Conservation (phyloP, 148 eudicot genomes). For the Euryodendron excelsum region DNA sequence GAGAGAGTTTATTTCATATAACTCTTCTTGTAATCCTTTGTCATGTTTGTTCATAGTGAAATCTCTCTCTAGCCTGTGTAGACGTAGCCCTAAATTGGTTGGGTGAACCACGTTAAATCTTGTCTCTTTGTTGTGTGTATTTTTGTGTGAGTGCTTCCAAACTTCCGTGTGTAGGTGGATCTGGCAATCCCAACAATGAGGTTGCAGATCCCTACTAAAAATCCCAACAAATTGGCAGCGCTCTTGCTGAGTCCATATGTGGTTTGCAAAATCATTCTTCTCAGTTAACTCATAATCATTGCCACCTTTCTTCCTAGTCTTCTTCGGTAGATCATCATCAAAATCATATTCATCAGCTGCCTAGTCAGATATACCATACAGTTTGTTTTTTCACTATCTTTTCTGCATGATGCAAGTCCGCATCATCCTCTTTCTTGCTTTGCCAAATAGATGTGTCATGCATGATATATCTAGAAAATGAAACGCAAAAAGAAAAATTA, state of each 20-base stretch:
- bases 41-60: no score
- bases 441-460: conserved; percentile 49
- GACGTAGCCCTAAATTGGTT: no score
- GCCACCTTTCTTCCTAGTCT: conserved; percentile 52
- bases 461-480: conserved; percentile 44
- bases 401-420: conserved; percentile 74
- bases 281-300: conserved; percentile 34
- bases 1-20: no score
- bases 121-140: no score
- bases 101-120: no score
- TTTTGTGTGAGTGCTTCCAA: no score
- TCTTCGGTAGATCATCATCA: conserved; percentile 71
- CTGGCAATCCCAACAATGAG: no score
- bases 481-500: not conserved
- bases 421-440: conserved; percentile 72
- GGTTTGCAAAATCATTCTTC: conserved; percentile 40
- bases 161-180: no score
- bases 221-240: conserved; percentile 78
- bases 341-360: conserved; percentile 96
- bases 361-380: conserved; percentile 45
- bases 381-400: conserved; percentile 61
- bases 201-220: no score
- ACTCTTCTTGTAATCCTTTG: no score
- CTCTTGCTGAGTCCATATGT: conserved; percentile 83
- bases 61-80: no score